These are phyloP conservation scores for Rozella allomycis DNA, from an alignment of 371 early-diverging fungal genomes.

Conservation along the genomic window DNA sequence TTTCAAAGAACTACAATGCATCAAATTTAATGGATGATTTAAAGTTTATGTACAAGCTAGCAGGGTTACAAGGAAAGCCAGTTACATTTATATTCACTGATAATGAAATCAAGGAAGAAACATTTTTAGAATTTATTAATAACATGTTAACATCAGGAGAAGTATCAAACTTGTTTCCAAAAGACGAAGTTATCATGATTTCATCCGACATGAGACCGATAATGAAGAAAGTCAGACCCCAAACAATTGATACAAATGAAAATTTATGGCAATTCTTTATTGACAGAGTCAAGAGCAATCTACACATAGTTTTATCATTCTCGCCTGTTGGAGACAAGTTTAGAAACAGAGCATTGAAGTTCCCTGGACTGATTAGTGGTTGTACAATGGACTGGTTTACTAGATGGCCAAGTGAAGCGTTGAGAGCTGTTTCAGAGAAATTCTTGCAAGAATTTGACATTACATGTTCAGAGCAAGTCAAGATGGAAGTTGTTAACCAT, in stretches of 20 bases:
- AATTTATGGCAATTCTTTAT: slow-evolving; percentile 38
- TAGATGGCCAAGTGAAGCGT: slow-evolving; percentile 32
- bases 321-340: slow-evolving; percentile 40
- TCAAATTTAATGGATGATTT: slow-evolving; percentile 34
- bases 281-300: slow-evolving; percentile 32
- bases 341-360: slow-evolving; percentile 32
- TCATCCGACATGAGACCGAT: slow-evolving; percentile 20
- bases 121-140: slow-evolving; percentile 33
- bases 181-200: slow-evolving; percentile 31
- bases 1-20: slow-evolving; percentile 25
- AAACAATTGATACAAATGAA: slow-evolving; percentile 26
- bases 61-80: slow-evolving; percentile 25
- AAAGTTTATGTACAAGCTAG: slow-evolving; percentile 32
- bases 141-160: slow-evolving; percentile 37
- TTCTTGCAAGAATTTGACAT: slow-evolving; percentile 29
- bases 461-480: slow-evolving; percentile 19
- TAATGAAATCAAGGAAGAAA: slow-evolving; percentile 36
- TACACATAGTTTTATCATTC: slow-evolving; percentile 37
- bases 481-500: slow-evolving; percentile 25
- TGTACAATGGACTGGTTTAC: slow-evolving; percentile 44
- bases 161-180: slow-evolving; percentile 31
- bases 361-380: slow-evolving; percentile 32
- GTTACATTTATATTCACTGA: slow-evolving; percentile 37
- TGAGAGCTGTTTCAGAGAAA: slow-evolving; percentile 26
- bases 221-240: slow-evolving; percentile 27